These are phyloP conservation scores for Rhytidiadelphus loreus DNA, from an alignment of 225 moss, liverwort and hornwort species.

Conservation along the genomic window DNA sequence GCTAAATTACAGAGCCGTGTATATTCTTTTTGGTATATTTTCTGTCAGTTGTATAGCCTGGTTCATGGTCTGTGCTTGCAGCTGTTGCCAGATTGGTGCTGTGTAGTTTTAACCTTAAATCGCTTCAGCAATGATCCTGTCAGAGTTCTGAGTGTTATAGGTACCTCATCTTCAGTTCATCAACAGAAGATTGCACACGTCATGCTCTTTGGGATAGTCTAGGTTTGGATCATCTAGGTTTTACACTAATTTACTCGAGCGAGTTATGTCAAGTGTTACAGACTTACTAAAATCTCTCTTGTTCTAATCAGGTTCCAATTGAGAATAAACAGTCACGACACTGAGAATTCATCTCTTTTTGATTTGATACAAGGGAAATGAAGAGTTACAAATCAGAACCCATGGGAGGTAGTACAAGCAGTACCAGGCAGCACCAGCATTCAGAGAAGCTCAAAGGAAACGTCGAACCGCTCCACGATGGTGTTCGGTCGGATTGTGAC, in stretches of 20 bases:
- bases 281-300: background rate
- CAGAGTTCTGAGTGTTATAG: background rate
- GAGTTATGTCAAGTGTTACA: background rate
- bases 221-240: background rate
- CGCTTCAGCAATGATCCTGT: background rate
- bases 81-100: background rate
- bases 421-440: background rate
- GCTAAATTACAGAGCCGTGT: background rate
- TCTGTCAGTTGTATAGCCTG: background rate
- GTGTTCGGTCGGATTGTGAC: background rate
- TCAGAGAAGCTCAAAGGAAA: background rate
- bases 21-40: background rate
- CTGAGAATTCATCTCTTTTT: background rate
- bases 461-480: background rate
- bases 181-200: background rate
- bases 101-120: background rate
- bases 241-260: background rate
- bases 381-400: background rate
- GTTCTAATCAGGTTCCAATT: slow-evolving; percentile 27
- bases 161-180: background rate
- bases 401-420: slow-evolving; percentile 12
- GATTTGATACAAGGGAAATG: background rate
- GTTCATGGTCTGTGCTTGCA: background rate
- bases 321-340: background rate
- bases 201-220: background rate